Percentiles rank a stretch among this genome's conserved stretches.
Conservation (phyloP, 2,329 filamentous ascomycete genomes). For the Magnaporthales sp. region DNA sequence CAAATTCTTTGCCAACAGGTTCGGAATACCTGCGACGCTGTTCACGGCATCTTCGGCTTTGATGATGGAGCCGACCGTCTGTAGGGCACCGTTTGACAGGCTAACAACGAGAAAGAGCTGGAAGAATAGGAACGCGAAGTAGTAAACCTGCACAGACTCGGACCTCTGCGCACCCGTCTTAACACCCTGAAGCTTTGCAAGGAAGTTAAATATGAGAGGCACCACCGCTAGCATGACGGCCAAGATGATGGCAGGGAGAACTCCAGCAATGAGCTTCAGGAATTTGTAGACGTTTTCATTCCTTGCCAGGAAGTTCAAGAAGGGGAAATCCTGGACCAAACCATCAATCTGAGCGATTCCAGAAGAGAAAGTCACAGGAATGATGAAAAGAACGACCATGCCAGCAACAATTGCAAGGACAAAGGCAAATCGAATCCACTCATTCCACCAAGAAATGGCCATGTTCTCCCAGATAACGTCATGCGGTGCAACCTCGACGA, state of each 20-base stretch:
- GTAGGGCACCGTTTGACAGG: conserved; percentile 62
- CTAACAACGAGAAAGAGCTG: conserved; percentile 93
- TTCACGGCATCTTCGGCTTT: conserved; percentile 28
- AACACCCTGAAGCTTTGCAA: conserved; percentile 66
- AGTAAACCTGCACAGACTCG: conserved; percentile 83
- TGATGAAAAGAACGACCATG: conserved; percentile 82
- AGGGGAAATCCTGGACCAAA: conserved; percentile 39
- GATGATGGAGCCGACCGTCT: conserved; percentile 39
- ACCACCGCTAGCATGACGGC: conserved; percentile 72
- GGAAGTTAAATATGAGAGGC: conserved; percentile 66
- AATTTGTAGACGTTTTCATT: conserved; percentile 53
- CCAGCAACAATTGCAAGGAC: conserved; percentile 58
- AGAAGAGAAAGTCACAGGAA: conserved; percentile 84
- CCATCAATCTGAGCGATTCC: conserved; percentile 68
- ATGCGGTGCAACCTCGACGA: conserved; percentile 86
- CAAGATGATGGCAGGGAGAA: conserved; percentile 71
- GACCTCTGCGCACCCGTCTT: conserved; percentile 74
- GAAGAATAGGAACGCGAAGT: conserved; percentile 89
- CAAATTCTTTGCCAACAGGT: conserved; percentile 66
- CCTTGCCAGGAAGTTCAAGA: conserved; percentile 15
- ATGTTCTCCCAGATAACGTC: conserved; percentile 98
- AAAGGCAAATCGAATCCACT: conserved; percentile 62
- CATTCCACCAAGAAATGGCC: conserved; percentile 90
- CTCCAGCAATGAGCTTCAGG: conserved; percentile 64
- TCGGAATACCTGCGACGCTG: conserved; percentile 59